Base-by-base conservation (phyloP, 805 yeast genomes). In the Ogataea allantospora region DNA sequence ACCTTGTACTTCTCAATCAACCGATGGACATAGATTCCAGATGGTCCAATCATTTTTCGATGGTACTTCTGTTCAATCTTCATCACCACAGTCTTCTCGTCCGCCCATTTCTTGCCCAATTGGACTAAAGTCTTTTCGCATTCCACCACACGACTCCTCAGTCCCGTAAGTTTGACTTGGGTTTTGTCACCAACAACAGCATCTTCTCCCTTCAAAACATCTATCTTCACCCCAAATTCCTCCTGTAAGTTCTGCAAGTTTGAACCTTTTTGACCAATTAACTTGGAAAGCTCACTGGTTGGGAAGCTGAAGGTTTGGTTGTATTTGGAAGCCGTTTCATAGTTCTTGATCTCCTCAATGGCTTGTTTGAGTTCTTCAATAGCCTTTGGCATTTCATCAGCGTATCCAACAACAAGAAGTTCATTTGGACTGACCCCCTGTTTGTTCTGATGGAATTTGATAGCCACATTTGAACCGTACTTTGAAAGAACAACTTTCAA, bases 191-290 rank as follows among this genome's bases (percentile, higher is more conserved):
- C 57, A 23, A 60, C 62, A 18, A 61, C 54, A 23, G 76, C 74
- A 28, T 66, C 72, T 10, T 65, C 67, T 33, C 76, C 80, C 35
- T 75, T 77, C 12, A 48, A 23, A 37, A 88, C 80, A 54, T 89
- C 95, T 45, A 93, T 72, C 50, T 73, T 75, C 48, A 85, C 87
- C 32, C 80, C 87, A 53, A 70, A 87, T 54, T 84, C 83, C 7
- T 83, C 86, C 46, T 83, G 73, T 43, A 88, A 60, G 33, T 75
- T 67, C 50, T 77, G 75, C 55, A 93, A 65, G 56, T 79, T 78
- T 28, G 86, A 66, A 39, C 99, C 99, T 44, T 78, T 84, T 58
- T 83, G 84, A 50, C 99, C 99, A 61, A 93, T 88, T 37, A 95
- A 70, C 63, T 93, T 80, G 19, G 93, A 74, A 43, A 91, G 67